These are phyloP conservation scores for Stevia rebaudiana DNA, from an alignment of 140 eudicot species.

Conservation along the genomic window DNA sequence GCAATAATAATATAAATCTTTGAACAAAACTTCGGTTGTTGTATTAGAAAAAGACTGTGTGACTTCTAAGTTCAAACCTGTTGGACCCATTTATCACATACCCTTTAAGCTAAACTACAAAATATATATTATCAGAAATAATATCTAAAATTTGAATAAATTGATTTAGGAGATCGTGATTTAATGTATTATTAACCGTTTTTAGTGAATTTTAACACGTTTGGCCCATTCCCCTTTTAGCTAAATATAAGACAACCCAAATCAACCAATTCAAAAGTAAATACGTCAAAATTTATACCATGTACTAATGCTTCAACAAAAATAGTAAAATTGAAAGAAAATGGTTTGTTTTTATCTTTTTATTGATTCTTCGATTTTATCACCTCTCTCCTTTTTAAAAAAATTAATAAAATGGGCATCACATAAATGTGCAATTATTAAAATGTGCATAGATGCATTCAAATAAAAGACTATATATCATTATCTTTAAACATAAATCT, in stretches of 20 bases:
- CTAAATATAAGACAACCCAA: background rate
- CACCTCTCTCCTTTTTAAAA: too few relatives aligned
- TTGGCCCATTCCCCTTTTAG: background rate
- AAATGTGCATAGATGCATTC: too few relatives aligned
- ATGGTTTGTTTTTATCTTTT: too few relatives aligned
- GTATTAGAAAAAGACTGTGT: background rate
- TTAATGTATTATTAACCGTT: background rate
- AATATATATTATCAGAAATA: background rate
- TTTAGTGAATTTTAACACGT: background rate
- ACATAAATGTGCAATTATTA: too few relatives aligned
- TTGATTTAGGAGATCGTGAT: background rate
- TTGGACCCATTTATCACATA: background rate
- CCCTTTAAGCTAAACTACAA: background rate
- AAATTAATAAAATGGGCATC: too few relatives aligned
- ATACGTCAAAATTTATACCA: background rate
- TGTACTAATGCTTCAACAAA: too few relatives aligned
- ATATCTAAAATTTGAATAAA: background rate
- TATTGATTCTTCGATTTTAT: too few relatives aligned
- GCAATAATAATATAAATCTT: background rate
- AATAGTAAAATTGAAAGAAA: too few relatives aligned
- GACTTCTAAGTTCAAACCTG: background rate
- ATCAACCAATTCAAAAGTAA: slow-evolving; percentile 1
- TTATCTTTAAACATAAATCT: too few relatives aligned
- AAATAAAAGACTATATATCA: too few relatives aligned
- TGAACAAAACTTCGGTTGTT: background rate